Evolutionary conservation across 352 stramenopile genomes (phyloP).

Genomic region (Phytophthora lateralis): DNA sequence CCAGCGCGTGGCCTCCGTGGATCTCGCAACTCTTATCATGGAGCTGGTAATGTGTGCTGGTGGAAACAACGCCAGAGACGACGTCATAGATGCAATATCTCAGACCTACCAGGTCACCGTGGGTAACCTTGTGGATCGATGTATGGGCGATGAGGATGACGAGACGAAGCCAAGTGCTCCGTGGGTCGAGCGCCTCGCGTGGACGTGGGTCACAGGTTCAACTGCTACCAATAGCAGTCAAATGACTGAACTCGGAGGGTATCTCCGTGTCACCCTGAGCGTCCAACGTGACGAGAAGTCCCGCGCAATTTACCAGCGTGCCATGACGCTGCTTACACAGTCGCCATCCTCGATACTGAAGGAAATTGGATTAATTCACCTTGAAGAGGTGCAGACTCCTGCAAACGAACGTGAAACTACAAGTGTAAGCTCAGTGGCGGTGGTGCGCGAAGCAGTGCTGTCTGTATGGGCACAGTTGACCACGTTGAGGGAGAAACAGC

Average conservation of each 20-base stretch:
- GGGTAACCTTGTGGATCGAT: slow-evolving; percentile 16
- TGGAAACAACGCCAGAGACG: slow-evolving; percentile 25
- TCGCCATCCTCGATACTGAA: slow-evolving; percentile 42
- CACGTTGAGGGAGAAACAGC: slow-evolving; percentile 26
- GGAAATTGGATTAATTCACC: slow-evolving; percentile 30
- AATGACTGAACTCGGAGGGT: slow-evolving; percentile 17
- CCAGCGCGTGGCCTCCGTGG: slow-evolving; percentile 26
- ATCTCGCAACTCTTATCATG: slow-evolving; percentile 39
- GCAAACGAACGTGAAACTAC: slow-evolving; percentile 10
- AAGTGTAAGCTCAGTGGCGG: not conserved
- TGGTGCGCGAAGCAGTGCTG: slow-evolving; percentile 28
- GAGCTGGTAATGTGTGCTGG: slow-evolving; percentile 32
- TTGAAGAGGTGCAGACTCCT: slow-evolving; percentile 24
- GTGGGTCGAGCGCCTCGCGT: slow-evolving; percentile 31
- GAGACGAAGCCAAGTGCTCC: slow-evolving; percentile 2
- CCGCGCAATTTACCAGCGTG: slow-evolving; percentile 22
- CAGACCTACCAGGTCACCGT: slow-evolving; percentile 30
- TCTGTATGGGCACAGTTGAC: slow-evolving; percentile 35
- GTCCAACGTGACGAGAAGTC: not conserved
- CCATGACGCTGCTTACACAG: slow-evolving; percentile 36
- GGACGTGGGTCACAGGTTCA: slow-evolving; percentile 29
- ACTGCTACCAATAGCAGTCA: slow-evolving; percentile 6
- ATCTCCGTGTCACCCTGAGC: slow-evolving; percentile 16
- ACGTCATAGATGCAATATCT: slow-evolving; percentile 13
- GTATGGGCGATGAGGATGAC: slow-evolving; percentile 10